Base-by-base conservation (phyloP, 1,284 basidiomycete genomes). In the Ganoderma lucidum region DNA sequence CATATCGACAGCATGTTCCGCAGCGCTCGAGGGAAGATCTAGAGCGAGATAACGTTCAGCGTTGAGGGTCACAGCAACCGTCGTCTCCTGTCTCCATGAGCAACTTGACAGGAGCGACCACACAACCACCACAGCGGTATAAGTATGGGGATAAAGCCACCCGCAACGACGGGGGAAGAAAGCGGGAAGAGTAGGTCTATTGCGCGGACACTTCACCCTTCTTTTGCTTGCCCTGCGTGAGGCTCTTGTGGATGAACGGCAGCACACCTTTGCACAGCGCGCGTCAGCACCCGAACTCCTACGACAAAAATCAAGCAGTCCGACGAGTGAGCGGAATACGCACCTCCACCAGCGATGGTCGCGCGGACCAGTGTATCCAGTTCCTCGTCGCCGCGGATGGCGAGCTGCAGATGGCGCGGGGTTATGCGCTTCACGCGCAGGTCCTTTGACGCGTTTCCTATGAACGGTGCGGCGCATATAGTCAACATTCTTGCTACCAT, bases 401-500 rank as follows among this genome's bases (percentile, higher is more conserved):
- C 96, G 37, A 96, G 88, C 80, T 97, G 95, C 75, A 97, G 81
- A 82, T 97, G 96, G 74, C 95, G 93, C 28, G 97, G 97, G 0
- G 96, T 98, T 81, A 99, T 98, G 80, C 97, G 95, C 83, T 98
- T 98, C 58, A 98, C 96, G 65, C 93, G 90, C 48, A 98, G 87
- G 84, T 99, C 97, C 80, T 98, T 98, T 12, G 96, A 97, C 32
- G 97, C 97, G 81, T 99, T 99, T 55, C 97, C 97, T 96, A 58
- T 6, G 15, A 45, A n/a, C 14, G 42, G 30, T 23, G 14, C 35
- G 48, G 48, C 48, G 48, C 48, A 51, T 28, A 28, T 51, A 28
- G 23, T 63, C 42, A 67, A 56, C 30, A 37, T 63, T 56, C 37
- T 5, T 8, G n/a, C 19, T 28, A 8, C 37, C 6, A 35, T 15